Evolutionary conservation across 1,284 basidiomycete species (phyloP), one percentile per base, ranked within the genome.

Genomic region (Moesziomyces aphidis): DNA sequence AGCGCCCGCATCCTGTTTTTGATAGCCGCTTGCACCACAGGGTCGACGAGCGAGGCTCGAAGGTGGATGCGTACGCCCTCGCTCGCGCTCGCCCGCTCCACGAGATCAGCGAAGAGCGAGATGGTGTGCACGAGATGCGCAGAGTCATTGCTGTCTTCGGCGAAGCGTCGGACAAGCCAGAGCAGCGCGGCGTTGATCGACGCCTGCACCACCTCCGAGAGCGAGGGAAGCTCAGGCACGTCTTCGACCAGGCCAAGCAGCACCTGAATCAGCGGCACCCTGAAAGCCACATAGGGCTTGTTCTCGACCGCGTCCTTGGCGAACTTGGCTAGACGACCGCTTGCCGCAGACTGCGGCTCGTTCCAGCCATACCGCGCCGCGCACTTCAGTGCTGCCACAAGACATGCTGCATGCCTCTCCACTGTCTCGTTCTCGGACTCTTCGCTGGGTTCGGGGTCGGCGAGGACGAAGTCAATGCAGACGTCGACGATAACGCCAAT

Each of bases 21-120:
- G 42, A 93, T 86, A 2, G 89, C 87, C 0, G 90, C 89, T 7
- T 88, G 88, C 39, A 96, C 80, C 24, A 94, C 86, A 0, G 93
- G 91, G 66, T 97, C 95, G 0, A 89, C 90, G 8, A 91, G 84
- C 72, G 91, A 89, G 1, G 87, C 74, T 69, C 90, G 91, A 42
- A 90, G 84, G 47, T 67, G 64, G n/a, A 76, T 22, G 5, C 46
- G 17, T 6, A 63, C n/a, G 2, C 42, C 11, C 1, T 46, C 9
- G 36, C 52, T 47, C 21, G 21, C 44, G n/a, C 24, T 28, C 36
- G 50, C 13, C 28, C 55, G 44, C 21, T 71, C 45, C 1, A 79
- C 11, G 5, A 77, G 58, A 7, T 44, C 24, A 8, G 58, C 57
- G 51, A 80, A 66, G 0, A 58, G n/a, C 7, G 19, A 31, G 49